Conservation (phyloP, 805 yeast genomes). For the Cyberlindnera samutprakarnensis region DNA sequence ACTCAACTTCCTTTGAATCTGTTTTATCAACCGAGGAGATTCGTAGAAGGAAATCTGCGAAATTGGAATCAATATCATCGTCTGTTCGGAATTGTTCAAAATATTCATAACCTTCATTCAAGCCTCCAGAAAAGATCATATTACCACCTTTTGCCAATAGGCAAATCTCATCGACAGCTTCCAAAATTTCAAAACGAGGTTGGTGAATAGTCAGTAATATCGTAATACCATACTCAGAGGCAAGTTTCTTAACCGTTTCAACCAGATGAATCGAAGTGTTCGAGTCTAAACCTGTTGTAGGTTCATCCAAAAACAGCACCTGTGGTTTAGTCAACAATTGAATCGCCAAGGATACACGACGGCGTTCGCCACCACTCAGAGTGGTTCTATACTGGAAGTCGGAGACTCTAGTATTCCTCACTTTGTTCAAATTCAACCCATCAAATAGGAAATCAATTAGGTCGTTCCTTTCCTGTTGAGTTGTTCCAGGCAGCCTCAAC, state of each 20-base stretch:
- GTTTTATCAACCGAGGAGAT: slow-evolving; percentile 48
- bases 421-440: slow-evolving; percentile 59
- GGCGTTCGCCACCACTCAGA: slow-evolving; percentile 78
- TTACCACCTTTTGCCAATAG: slow-evolving; percentile 60
- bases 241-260: slow-evolving; percentile 47
- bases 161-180: slow-evolving; percentile 59
- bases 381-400: slow-evolving; percentile 34
- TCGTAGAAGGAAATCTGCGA: slow-evolving; percentile 56
- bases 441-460: slow-evolving; percentile 54
- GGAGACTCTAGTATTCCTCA: slow-evolving; percentile 47
- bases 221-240: slow-evolving; percentile 56
- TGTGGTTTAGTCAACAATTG: slow-evolving; percentile 75
- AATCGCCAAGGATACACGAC: slow-evolving; percentile 71
- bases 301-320: slow-evolving; percentile 73
- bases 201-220: slow-evolving; percentile 76
- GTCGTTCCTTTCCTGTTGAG: slow-evolving; percentile 33
- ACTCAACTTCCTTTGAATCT: slow-evolving; percentile 24
- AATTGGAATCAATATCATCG: slow-evolving; percentile 29
- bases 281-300: slow-evolving; percentile 83
- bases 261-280: slow-evolving; percentile 63
- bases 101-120: slow-evolving; percentile 40
- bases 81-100: slow-evolving; percentile 39
- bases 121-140: slow-evolving; percentile 36
- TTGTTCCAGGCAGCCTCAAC: slow-evolving; percentile 47
- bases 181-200: slow-evolving; percentile 72